Base-by-base conservation (phyloP, 352 stramenopile genomes). In the Blastocystis sp. region DNA sequence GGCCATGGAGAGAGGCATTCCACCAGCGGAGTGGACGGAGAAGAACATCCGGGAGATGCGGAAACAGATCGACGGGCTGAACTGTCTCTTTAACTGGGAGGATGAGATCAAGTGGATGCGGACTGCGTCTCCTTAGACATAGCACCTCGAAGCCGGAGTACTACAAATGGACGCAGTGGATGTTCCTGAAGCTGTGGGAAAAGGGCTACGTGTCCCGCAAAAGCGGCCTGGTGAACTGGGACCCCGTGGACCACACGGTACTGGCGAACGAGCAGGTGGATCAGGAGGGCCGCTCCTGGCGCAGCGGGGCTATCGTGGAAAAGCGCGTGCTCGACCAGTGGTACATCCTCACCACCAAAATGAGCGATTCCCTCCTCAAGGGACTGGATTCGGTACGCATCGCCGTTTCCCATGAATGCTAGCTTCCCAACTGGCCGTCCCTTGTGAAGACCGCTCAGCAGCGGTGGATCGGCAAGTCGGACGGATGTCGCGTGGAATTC, bases 151-250 rank as follows among this genome's bases (percentile, higher is more conserved):
- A 7, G 7, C 61, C 78, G 4, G 78, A 88, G 2, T 88, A 88
- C 54, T 88, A 88, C 78, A 82, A 82, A 90, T 99, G 97, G 97
- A 99, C 97, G 21, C 97, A 99, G 91, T 99, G 96, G 96, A 94
- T 99, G 59, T 99, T 99, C 89, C 90, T 99, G 38, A 93, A 98
- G 90, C 92, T 99, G 62, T 98, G 96, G 74, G 93, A 98, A 17
- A 93, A 95, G 76, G 96, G 95, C n/a, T 91, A 99, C 43, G 97
- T 96, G 34, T 95, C 95, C 76, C 95, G 97, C 76, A 98, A 95
- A 74, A 93, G 97, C 60, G 96, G 97, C 65, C 92, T 94, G n/a
- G 97, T 99, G 43, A 99, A 99, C 91, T 99, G 97, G 97, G 98
- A 98, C 90, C 96, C 97, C 1, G 94, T 97, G 57, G 93, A 99